Percentiles rank a stretch among this genome's conserved stretches.
phyloP scores from a whole-genome alignment of 805 yeast genomes.

The Saccharomycodes ludwigii region DNA sequence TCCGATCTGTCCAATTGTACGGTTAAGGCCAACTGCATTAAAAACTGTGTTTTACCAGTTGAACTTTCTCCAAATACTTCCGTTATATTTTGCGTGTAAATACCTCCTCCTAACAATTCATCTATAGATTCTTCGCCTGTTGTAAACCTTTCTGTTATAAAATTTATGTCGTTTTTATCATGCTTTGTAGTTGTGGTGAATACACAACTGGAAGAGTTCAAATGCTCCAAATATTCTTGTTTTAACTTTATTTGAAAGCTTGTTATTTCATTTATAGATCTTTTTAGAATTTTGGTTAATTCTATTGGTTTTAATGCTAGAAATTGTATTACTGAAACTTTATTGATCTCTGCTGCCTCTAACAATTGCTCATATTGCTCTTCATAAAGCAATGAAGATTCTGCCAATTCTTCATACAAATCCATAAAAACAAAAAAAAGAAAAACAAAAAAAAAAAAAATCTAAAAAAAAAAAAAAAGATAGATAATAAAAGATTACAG shows the following conservation, averaged over 20 bases:
- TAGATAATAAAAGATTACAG: neutral
- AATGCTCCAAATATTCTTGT: slow-evolving; percentile 10
- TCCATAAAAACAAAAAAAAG: no score
- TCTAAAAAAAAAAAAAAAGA: neutral
- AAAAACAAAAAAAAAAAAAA: neutral
- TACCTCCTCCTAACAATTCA: slow-evolving; percentile 40
- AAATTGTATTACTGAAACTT: slow-evolving; percentile 30
- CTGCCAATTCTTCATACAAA: slow-evolving; percentile 29
- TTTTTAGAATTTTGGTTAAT: slow-evolving; percentile 22
- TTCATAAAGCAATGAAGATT: slow-evolving; percentile 23
- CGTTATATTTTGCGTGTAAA: slow-evolving; percentile 41
- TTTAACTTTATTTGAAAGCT: slow-evolving; percentile 14
- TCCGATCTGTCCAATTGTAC: slow-evolving; percentile 37
- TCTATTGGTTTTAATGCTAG: slow-evolving; percentile 26
- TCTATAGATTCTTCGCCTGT: slow-evolving; percentile 45
- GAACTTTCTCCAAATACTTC: slow-evolving; percentile 81
- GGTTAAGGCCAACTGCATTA: slow-evolving; percentile 51
- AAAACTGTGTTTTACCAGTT: slow-evolving; percentile 74
- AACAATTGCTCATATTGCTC: slow-evolving; percentile 21
- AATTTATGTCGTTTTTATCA: slow-evolving; percentile 3
- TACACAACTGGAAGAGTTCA: slow-evolving; percentile 4
- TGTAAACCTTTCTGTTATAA: slow-evolving; percentile 24
- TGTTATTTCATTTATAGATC: slow-evolving; percentile 23
- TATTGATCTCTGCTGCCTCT: slow-evolving; percentile 16
- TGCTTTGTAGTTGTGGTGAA: slow-evolving; percentile 1